Percentiles rank a stretch among this genome's conserved stretches.
Conservation (phyloP, 1,284 basidiomycete species). For the Tilletia horrida region DNA sequence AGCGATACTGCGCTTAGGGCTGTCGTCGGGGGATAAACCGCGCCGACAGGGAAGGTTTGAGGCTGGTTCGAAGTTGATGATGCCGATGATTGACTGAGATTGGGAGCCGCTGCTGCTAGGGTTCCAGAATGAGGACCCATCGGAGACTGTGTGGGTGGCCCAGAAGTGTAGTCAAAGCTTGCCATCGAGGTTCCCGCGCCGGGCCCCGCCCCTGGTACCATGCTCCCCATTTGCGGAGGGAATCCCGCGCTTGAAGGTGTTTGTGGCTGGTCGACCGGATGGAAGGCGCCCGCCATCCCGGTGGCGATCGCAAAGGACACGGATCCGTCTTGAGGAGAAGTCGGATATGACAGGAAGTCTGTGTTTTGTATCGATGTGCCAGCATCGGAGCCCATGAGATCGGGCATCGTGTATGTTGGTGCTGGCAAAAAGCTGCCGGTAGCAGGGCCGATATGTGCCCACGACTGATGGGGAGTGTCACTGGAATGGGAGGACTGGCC, state of each 20-base stretch:
- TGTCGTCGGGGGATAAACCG: slow-evolving; percentile 12
- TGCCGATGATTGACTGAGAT: not conserved
- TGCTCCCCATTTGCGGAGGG: not conserved
- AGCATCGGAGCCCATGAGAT: not conserved
- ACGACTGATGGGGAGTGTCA: not conserved
- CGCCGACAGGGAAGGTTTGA: not conserved
- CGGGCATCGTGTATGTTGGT: not conserved
- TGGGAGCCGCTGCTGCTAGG: not conserved
- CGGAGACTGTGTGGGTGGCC: not conserved
- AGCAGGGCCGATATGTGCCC: not conserved
- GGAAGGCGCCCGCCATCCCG: slow-evolving; percentile 4
- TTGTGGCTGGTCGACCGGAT: not conserved
- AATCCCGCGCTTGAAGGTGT: not conserved
- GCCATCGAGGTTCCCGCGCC: not conserved
- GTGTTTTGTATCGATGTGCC: not conserved
- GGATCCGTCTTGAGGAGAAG: not conserved
- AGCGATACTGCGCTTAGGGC: not conserved
- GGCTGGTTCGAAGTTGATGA: not conserved
- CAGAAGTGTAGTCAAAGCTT: not conserved
- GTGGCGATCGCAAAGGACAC: not conserved
- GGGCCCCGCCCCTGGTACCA: not conserved
- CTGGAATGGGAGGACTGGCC: too few species aligned
- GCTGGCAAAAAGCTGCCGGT: not conserved
- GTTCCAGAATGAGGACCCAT: not conserved
- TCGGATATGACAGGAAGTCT: not conserved